Conservation (phyloP, 139 green algal genomes). For the Coelastrella sp. region DNA sequence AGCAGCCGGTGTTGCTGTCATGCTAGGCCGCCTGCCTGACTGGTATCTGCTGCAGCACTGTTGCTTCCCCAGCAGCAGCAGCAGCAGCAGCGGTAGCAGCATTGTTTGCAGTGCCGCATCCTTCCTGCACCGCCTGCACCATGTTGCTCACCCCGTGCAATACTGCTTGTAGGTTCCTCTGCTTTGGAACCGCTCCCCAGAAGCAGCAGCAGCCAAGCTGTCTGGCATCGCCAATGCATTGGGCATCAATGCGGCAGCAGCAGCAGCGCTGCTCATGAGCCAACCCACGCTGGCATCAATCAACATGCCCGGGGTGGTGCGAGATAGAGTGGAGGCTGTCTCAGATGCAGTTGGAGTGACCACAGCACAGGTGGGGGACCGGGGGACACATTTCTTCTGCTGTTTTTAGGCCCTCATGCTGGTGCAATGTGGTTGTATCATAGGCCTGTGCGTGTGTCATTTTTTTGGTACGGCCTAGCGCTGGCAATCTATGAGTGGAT, state of each 20-base stretch:
- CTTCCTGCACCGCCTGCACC: too few species aligned
- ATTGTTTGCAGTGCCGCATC: too few species aligned
- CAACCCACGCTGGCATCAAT: conserved; percentile 52
- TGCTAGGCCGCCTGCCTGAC: too few species aligned
- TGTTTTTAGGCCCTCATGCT: background rate
- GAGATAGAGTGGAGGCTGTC: conserved; percentile 48
- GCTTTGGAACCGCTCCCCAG: conserved; percentile 49
- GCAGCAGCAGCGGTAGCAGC: too few species aligned
- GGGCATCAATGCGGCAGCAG: background rate
- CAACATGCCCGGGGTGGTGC: conserved; percentile 49
- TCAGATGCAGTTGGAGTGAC: conserved; percentile 41
- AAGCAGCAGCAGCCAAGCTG: conserved; percentile 46
- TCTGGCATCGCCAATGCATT: conserved; percentile 43
- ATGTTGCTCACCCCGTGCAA: too few species aligned
- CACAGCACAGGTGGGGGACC: background rate
- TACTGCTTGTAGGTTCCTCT: too few species aligned
- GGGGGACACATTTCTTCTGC: background rate
- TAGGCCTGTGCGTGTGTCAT: background rate
- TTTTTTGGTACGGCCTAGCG: too few species aligned
- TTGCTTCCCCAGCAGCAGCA: too few species aligned
- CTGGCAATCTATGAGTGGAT: too few species aligned
- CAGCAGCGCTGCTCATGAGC: conserved; percentile 41
- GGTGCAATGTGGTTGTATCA: background rate
- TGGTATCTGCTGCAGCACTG: too few species aligned
- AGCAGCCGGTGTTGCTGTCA: too few species aligned